phyloP scores from a whole-genome alignment of 2,329 filamentous ascomycete species.

The Botryotinia calthae region DNA sequence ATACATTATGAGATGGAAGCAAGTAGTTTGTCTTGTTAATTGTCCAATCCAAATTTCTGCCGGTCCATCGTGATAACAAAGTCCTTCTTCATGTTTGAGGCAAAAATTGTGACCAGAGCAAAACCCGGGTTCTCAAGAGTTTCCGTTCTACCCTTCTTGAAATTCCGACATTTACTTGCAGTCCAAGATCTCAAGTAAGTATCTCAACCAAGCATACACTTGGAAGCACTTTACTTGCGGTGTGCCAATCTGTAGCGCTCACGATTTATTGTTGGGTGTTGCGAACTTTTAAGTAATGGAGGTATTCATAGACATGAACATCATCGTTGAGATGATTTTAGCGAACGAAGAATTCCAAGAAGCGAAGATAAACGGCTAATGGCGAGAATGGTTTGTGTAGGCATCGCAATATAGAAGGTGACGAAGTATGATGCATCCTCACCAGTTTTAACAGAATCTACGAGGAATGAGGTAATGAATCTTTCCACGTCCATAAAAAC shows the following conservation, averaged over 20 bases:
- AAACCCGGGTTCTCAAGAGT: neutral
- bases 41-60: neutral
- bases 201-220: neutral
- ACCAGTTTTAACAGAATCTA: neutral
- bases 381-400: neutral
- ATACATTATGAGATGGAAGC: neutral
- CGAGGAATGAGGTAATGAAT: neutral
- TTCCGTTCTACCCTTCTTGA: neutral
- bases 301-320: neutral
- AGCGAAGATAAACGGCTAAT: neutral
- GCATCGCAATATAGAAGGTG: neutral
- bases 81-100: neutral
- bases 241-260: neutral
- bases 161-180: neutral
- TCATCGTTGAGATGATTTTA: neutral
- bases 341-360: neutral
- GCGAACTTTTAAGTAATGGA: neutral
- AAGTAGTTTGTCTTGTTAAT: neutral
- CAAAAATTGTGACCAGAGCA: neutral
- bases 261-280: neutral
- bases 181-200: neutral
- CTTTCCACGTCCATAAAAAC: neutral
- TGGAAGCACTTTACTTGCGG: neutral
- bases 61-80: neutral
- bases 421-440: neutral